Evolutionary conservation across 2,329 filamentous ascomycete species (phyloP).

Genomic region (Cladophialophora exuberans): DNA sequence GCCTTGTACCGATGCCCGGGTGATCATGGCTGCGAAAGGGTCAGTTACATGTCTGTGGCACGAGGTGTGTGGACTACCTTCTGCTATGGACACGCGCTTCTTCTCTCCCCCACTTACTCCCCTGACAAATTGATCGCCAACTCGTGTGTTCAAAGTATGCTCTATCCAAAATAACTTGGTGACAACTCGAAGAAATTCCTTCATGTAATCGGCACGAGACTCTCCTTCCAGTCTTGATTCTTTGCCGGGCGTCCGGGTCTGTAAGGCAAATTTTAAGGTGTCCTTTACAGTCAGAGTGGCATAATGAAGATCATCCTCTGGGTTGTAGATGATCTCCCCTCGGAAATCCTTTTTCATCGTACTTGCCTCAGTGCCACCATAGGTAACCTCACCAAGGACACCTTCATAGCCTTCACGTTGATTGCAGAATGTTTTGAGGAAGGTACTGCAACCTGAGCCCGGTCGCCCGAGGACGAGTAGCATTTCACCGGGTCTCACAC

Average conservation of each 20-base stretch:
- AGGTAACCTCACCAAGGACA: constrained; percentile 58
- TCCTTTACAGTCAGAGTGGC: constrained; percentile 76
- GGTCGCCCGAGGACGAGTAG: constrained; percentile 70
- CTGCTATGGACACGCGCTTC: constrained; percentile 64
- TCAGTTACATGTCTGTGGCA: constrained; percentile 56
- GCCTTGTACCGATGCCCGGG: constrained; percentile 66
- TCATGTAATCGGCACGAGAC: constrained; percentile 61
- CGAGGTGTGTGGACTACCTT: constrained; percentile 5
- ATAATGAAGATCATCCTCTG: constrained; percentile 77
- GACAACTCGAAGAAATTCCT: constrained; percentile 67
- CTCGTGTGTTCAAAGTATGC: constrained; percentile 72
- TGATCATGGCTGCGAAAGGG: constrained; percentile 68
- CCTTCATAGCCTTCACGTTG: constrained; percentile 61
- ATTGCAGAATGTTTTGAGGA: constrained; percentile 72
- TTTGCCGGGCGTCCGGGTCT: constrained; percentile 68
- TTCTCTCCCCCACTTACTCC: constrained; percentile 73
- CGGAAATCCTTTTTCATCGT: constrained; percentile 55
- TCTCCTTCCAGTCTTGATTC: constrained; percentile 64
- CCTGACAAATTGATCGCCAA: constrained; percentile 74
- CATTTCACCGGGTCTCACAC: constrained; percentile 74
- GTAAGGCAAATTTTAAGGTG: constrained; percentile 73
- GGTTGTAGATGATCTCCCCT: constrained; percentile 67
- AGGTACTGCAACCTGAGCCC: constrained; percentile 70
- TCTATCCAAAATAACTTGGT: constrained; percentile 73
- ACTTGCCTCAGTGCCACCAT: constrained; percentile 59